phyloP scores from a whole-genome alignment of 805 yeast genomes.

The Hermanozyma aechmeae region DNA sequence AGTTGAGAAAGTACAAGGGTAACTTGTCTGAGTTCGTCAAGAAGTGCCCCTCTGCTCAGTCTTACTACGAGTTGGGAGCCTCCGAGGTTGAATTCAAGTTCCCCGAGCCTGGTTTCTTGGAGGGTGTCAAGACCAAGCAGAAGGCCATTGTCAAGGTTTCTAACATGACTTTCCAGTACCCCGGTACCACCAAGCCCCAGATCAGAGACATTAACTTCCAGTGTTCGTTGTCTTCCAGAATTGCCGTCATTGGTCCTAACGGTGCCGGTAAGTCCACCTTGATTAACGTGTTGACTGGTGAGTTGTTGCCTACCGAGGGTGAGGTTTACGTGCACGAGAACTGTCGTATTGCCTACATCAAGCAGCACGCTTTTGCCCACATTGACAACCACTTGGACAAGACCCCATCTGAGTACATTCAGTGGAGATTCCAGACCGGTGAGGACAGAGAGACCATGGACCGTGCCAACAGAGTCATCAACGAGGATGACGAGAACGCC shows the following conservation, averaged over 20 bases:
- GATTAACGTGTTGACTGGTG: constrained; percentile 98
- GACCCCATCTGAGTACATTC: constrained; percentile 99
- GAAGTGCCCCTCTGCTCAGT: constrained; percentile 97
- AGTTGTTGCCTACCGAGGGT: constrained; percentile 95
- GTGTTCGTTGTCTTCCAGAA: constrained; percentile 98
- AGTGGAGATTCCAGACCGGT: constrained; percentile 99
- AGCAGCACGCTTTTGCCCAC: constrained; percentile 99
- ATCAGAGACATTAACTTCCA: constrained; percentile 88
- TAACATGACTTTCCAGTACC: constrained; percentile 98
- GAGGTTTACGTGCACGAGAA: constrained; percentile 99
- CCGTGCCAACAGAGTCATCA: constrained; percentile 98
- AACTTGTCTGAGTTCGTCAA: constrained; percentile 97
- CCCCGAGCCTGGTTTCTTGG: constrained; percentile 99
- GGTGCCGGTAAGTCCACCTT: constrained; percentile 99
- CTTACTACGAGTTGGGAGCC: constrained; percentile 98
- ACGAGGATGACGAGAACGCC: constrained; percentile 93
- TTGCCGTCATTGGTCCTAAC: constrained; percentile 99
- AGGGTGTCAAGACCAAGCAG: constrained; percentile 99
- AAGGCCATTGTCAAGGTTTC: constrained; percentile 98
- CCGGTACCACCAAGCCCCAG: constrained; percentile 98
- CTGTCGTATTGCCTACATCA: constrained; percentile 99
- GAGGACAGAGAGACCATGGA: constrained; percentile 99
- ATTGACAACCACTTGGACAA: constrained; percentile 97
- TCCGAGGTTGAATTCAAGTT: constrained; percentile 92
- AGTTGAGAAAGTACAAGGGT: constrained; percentile 99